Conservation (phyloP, 202 grass and related monocot species). For the Carex sylvatica region DNA sequence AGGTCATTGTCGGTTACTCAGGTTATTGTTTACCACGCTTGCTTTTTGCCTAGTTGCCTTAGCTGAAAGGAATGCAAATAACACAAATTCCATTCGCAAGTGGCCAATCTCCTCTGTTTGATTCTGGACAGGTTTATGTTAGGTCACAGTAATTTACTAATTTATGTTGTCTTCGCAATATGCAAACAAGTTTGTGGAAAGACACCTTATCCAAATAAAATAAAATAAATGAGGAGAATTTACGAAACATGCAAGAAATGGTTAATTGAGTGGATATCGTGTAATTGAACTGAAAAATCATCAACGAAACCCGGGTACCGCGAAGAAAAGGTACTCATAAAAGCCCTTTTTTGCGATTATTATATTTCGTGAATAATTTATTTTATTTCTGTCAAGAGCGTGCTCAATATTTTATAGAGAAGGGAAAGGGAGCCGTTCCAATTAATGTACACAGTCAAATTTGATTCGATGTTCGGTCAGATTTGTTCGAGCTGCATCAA, state of each 20-base stretch:
- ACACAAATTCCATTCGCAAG: constrained; percentile 4
- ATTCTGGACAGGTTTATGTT: background rate
- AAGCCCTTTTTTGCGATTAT: too few relatives aligned
- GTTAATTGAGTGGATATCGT: background rate
- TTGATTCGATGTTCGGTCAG: too few relatives aligned
- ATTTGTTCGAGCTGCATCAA: too few relatives aligned
- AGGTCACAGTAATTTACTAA: background rate
- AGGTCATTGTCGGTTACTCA: background rate
- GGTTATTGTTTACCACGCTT: constrained; percentile 1
- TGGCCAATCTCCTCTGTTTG: background rate
- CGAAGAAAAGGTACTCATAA: too few relatives aligned
- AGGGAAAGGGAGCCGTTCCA: too few relatives aligned
- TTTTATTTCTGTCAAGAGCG: too few relatives aligned
- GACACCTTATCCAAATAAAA: background rate
- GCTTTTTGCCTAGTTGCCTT: background rate
- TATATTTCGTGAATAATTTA: too few relatives aligned
- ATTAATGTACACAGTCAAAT: too few relatives aligned
- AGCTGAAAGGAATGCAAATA: background rate
- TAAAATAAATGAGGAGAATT: background rate
- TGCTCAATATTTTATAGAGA: too few relatives aligned
- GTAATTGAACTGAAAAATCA: background rate
- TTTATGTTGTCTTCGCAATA: background rate
- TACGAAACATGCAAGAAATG: background rate
- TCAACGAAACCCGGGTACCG: background rate
- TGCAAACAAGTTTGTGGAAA: background rate